Evolutionary conservation across 1,284 basidiomycete genomes (phyloP), one percentile per base, ranked within the genome.

Genomic region (Austroboletus novae-zelandiae): DNA sequence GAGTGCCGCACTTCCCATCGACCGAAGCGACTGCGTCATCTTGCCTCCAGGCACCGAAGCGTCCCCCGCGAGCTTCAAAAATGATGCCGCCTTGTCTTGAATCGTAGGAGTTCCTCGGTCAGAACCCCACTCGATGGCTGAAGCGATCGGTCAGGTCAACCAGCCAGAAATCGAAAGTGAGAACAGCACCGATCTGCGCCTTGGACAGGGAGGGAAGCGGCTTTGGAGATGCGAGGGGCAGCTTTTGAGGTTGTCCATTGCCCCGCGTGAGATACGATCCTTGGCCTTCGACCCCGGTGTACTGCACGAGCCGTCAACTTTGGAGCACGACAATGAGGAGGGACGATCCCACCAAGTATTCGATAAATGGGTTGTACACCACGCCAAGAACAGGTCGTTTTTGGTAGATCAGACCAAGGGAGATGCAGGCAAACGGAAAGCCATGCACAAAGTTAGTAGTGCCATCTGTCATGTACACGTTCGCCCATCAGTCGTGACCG

Each of bases 401-500:
- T 55, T 86, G 77, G 70, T 91, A 86, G 54, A 96, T 89, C 57
- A 98, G 77, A 3, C 94, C 96, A 51, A 99, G 83, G 17, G 93
- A 96, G 62, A 96, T 90, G 69, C 90, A 93, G 18, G 85, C 89
- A 67, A 87, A 90, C 3, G 94, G 94, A 68, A 95, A 95, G 23
- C 87, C 89, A 59, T 95, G 86, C 29, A 98, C 83, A 62, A 98
- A 98, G 72, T 98, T 98, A 47, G 94, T 97, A 1, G 94, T 98
- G 9, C 91, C 91, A 65, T 93, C 90, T 87, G 43, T 18, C n/a
- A n/a, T 20, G 3, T 39, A 43, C 45, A 43, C 35, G 13, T 36
- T 43, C 9, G 32, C 31, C 4, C 9, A 15, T n/a, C 7, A 17
- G 39, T 40, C 43, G 27, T 35, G n/a, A 13, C 6, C 14, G 37